A percentile compares a stretch with the other conserved stretches of the same genome.
Evolutionary conservation across 352 stramenopile genomes (phyloP).

Genomic region (Phytophthora rubi): DNA sequence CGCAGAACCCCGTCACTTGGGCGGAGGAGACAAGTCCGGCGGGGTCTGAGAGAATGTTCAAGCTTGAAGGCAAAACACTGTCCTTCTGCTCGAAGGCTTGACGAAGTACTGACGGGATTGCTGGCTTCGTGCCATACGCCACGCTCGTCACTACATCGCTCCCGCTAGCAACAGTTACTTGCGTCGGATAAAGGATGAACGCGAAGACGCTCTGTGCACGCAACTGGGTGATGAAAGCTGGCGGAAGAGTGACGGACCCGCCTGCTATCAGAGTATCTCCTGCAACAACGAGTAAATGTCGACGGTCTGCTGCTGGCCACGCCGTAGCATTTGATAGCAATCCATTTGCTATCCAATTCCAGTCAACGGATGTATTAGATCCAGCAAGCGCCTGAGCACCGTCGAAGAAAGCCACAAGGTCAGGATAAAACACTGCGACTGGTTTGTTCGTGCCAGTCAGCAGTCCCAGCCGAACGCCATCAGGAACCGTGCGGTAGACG

Average conservation of each 20-base stretch:
- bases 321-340: slow-evolving; percentile 12
- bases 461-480: slow-evolving; percentile 41
- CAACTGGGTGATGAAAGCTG: slow-evolving; percentile 21
- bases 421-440: slow-evolving; percentile 24
- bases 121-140: slow-evolving; percentile 13
- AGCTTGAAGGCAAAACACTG: slow-evolving; percentile 19
- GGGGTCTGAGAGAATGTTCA: slow-evolving; percentile 36
- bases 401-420: slow-evolving; percentile 28
- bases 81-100: slow-evolving; percentile 42
- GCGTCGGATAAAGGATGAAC: slow-evolving; percentile 34
- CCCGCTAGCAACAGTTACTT: slow-evolving; percentile 13
- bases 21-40: slow-evolving; percentile 26
- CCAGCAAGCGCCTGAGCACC: slow-evolving; percentile 22
- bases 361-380: slow-evolving; percentile 15
- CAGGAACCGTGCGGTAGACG: slow-evolving; percentile 31
- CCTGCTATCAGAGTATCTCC: slow-evolving; percentile 17
- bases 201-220: slow-evolving; percentile 37
- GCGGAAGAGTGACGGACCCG: slow-evolving; percentile 13
- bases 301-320: slow-evolving; percentile 40
- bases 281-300: slow-evolving; percentile 31
- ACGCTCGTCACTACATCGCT: slow-evolving; percentile 33
- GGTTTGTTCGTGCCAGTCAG: slow-evolving; percentile 23
- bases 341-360: slow-evolving; percentile 25
- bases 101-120: slow-evolving; percentile 36
- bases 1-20: slow-evolving; percentile 31